phyloP scores from a whole-genome alignment of 2,329 filamentous ascomycete genomes.

The Fusarium concolor region DNA sequence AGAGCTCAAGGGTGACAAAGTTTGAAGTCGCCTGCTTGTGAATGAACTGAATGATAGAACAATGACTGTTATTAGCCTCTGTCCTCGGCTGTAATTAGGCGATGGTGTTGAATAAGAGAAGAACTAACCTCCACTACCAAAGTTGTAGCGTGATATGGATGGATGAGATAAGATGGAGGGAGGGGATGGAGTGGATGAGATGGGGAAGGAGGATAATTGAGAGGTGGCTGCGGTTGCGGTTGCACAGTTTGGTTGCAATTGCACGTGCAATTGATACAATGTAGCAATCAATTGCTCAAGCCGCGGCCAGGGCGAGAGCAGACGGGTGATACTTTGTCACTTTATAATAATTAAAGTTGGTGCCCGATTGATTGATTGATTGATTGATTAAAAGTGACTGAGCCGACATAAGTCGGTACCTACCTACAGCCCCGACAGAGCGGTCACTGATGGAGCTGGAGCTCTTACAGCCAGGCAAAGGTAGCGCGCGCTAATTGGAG shows the following conservation, averaged over 20 bases:
- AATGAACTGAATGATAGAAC: not conserved
- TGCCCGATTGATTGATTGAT: constrained; percentile 4
- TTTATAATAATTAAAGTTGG: constrained; percentile 1
- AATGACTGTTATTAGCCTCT: constrained; percentile 11
- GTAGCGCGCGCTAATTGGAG: constrained; percentile 39
- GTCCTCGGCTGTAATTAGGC: constrained; percentile 23
- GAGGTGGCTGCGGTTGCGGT: constrained; percentile 35
- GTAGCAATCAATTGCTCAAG: constrained; percentile 5
- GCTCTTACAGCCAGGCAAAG: not conserved
- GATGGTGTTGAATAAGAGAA: constrained; percentile 30
- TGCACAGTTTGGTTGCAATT: constrained; percentile 32
- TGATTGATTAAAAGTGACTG: not conserved
- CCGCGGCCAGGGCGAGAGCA: constrained; percentile 10
- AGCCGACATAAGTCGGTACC: constrained; percentile 2
- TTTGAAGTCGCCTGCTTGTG: not conserved
- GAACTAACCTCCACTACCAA: constrained; percentile 13
- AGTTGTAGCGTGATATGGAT: constrained; percentile 30
- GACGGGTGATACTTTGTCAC: not conserved
- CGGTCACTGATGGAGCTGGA: constrained; percentile 28
- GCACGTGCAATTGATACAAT: constrained; percentile 33
- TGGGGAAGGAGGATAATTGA: constrained; percentile 32
- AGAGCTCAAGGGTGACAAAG: not conserved
- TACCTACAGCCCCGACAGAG: constrained; percentile 43
- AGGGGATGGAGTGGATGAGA: constrained; percentile 10
- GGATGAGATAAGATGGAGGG: constrained; percentile 24